Conservation (phyloP, 495 filamentous ascomycete species). For the Schizothecium vesticola region DNA sequence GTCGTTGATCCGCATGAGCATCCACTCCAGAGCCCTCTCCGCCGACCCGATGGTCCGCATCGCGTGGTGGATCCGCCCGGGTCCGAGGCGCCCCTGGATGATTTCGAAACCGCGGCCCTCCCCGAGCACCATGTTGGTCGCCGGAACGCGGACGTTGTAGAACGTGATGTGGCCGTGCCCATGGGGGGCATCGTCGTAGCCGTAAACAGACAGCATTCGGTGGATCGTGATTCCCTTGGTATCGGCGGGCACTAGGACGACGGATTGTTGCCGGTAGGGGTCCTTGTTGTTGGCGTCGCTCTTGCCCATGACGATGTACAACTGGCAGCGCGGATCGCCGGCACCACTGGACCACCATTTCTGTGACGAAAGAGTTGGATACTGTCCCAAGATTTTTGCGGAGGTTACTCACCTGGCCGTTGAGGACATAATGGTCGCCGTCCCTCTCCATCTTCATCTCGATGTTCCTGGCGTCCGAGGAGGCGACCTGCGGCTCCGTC, state of each 20-base stretch:
- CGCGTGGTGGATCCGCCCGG: slow-evolving; percentile 88
- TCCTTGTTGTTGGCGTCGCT: slow-evolving; percentile 64
- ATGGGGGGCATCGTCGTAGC: slow-evolving; percentile 91
- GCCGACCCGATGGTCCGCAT: slow-evolving; percentile 88
- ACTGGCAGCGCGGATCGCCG: slow-evolving; percentile 80
- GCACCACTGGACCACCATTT: slow-evolving; percentile 98
- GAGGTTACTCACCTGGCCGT: slow-evolving; percentile 60
- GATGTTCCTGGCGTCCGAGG: slow-evolving; percentile 85
- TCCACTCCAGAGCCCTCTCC: slow-evolving; percentile 80
- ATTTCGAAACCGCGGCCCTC: slow-evolving; percentile 94
- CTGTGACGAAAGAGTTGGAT: slow-evolving; percentile 30
- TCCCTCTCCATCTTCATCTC: slow-evolving; percentile 72
- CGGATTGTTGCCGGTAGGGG: slow-evolving; percentile 81
- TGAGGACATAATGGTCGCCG: slow-evolving; percentile 78
- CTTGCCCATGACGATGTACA: slow-evolving; percentile 94
- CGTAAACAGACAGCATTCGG: slow-evolving; percentile 84
- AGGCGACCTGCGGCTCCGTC: slow-evolving; percentile 85
- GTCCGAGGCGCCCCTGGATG: slow-evolving; percentile 87
- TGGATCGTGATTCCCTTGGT: slow-evolving; percentile 74
- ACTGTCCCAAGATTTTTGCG: not conserved
- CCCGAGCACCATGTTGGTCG: slow-evolving; percentile 73
- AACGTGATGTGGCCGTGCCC: slow-evolving; percentile 88
- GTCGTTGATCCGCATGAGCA: slow-evolving; percentile 86
- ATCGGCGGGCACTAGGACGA: slow-evolving; percentile 73
- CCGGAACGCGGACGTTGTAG: slow-evolving; percentile 76